Conservation (phyloP, 139 green algal species). For the Chlorella sorokiniana region DNA sequence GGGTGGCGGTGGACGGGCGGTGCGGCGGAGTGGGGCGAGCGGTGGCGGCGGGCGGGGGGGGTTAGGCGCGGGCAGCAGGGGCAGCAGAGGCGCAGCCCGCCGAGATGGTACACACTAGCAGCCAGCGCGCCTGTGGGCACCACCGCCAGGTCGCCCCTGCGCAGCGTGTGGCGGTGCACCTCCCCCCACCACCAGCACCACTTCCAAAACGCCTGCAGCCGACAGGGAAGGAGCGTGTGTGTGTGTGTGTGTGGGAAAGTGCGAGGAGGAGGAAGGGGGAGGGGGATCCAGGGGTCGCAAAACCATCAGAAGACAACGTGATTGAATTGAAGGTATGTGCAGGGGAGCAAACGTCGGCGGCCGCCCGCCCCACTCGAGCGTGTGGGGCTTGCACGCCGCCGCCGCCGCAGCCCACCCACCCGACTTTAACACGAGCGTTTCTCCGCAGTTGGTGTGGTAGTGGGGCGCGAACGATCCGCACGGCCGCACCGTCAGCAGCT, state of each 20-base stretch:
- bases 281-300: too few relatives aligned
- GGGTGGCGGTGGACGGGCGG: too few relatives aligned
- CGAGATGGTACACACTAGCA: neutral
- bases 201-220: neutral
- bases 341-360: too few relatives aligned
- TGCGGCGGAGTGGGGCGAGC: too few relatives aligned
- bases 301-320: too few relatives aligned
- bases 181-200: conserved; percentile 1
- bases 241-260: neutral
- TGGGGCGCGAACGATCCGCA: conserved; percentile 15
- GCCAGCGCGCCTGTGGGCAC: neutral
- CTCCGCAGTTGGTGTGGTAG: conserved; percentile 20
- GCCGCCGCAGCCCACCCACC: neutral
- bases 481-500: neutral
- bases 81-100: too few relatives aligned
- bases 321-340: too few relatives aligned
- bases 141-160: neutral
- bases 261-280: neutral
- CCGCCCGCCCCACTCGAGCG: too few relatives aligned
- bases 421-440: neutral
- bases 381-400: neutral
- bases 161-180: neutral
- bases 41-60: too few relatives aligned
- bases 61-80: too few relatives aligned
- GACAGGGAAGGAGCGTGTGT: neutral